phyloP scores from a whole-genome alignment of 352 stramenopile genomes.

The Globisporangium camurandrum region DNA sequence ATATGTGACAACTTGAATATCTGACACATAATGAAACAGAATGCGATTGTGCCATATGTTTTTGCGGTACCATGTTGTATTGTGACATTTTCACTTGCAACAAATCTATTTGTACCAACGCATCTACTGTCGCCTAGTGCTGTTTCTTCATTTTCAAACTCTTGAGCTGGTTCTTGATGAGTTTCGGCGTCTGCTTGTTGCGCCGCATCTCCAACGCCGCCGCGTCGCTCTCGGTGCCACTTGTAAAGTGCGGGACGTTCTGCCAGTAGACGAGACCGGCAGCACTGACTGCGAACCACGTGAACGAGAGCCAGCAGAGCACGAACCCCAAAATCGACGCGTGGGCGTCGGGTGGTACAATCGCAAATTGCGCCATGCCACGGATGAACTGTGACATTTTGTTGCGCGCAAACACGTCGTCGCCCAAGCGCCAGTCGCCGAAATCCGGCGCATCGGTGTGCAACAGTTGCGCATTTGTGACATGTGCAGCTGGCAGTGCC shows the following conservation, averaged over 20 bases:
- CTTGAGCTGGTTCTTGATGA: conserved; percentile 70
- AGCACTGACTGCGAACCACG: conserved; percentile 47
- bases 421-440: conserved; percentile 45
- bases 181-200: conserved; percentile 63
- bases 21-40: too few relatives aligned
- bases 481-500: conserved; percentile 10
- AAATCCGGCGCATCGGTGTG: conserved; percentile 32
- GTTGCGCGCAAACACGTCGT: conserved; percentile 36
- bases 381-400: conserved; percentile 46
- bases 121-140: conserved; percentile 27
- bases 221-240: conserved; percentile 8
- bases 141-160: conserved; percentile 59
- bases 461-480: conserved; percentile 14
- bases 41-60: background rate
- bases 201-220: conserved; percentile 2
- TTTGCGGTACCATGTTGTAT: too few relatives aligned
- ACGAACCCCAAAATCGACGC: conserved; percentile 58
- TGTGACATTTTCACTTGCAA: too few relatives aligned
- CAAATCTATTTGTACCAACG: too few relatives aligned
- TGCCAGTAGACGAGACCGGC: conserved; percentile 58
- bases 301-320: conserved; percentile 40
- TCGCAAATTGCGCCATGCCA: conserved; percentile 52
- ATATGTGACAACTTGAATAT: too few relatives aligned
- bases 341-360: conserved; percentile 55
- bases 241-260: conserved; percentile 34